Evolutionary conservation across 768 basidiomycete genomes (phyloP), one percentile per base, ranked within the genome.

Genomic region (Jaapia argillacea): DNA sequence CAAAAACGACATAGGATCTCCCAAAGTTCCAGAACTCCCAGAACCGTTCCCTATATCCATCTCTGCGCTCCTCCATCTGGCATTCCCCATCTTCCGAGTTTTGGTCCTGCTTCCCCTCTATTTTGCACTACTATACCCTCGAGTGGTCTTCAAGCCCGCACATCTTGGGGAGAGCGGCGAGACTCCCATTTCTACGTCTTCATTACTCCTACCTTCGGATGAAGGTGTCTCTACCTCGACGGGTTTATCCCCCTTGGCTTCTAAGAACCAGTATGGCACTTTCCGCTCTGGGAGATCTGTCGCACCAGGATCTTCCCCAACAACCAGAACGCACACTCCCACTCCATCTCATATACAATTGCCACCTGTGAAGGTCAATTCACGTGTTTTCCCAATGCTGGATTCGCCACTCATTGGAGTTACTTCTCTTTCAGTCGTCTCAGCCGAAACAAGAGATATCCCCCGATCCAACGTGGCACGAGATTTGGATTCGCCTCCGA

Each of bases 221-320:
- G 58, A 60, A 21, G 58, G 57, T 26, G 62, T 68, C 24, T 64
- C 63, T 23, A 48, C 71, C 1, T 76, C 80, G 5, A 66, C 74
- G 2, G 74, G 75, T 22, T 67, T 81, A 35, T 67, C 73, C 24
- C 60, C 71, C 36, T 59, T 70, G 23, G 53, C 68, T 12, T 64
- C 64, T 6, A 55, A 64, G 46, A 40, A 66, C 59, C 86, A 85
- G 58, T 89, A 89, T 56, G 86, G 86, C 13, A 88, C 86, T 10
- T 87, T 86, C 69, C 66, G 64, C 27, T 64, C 64, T 21, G 58
- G 66, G 12, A 71, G 69, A 24, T 74, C 74, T n/a, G 63, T 65
- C 25, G 52, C 71, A 22, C 71, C 70, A 40, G 62, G 65, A 27
- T 80, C 80, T 24, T 68, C 64, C 10, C 74, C 75, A 7, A 71